Conservation (phyloP, 352 stramenopile species). For the Globisporangium orthogonon region DNA sequence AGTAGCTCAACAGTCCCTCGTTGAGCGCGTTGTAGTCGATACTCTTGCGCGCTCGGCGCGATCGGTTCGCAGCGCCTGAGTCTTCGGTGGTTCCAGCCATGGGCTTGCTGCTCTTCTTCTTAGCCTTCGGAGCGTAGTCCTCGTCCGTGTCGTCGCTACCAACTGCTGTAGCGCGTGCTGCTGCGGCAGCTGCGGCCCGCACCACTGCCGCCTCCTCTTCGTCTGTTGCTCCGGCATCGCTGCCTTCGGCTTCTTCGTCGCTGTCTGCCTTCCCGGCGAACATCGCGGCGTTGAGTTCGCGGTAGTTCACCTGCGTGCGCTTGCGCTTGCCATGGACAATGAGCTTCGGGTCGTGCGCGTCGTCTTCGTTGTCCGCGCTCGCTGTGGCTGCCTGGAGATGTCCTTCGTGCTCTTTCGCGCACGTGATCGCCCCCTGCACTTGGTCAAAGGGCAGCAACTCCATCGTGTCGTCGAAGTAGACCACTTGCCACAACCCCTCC, state of each 20-base stretch:
- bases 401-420: conserved; percentile 15
- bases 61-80: conserved; percentile 2
- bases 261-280: conserved; percentile 61
- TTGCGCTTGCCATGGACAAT: conserved; percentile 76
- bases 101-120: background rate
- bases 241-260: conserved; percentile 38
- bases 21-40: conserved; percentile 65
- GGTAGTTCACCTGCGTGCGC: conserved; percentile 74
- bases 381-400: background rate
- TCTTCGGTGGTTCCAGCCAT: background rate
- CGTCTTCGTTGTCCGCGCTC: background rate
- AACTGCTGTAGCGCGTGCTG: conserved; percentile 12
- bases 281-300: conserved; percentile 69
- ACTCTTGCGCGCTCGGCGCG: conserved; percentile 19
- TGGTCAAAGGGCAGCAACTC: conserved; percentile 27
- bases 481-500: conserved; percentile 35
- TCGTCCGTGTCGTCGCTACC: conserved; percentile 6
- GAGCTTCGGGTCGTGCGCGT: conserved; percentile 25
- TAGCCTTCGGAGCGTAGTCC: conserved; percentile 6
- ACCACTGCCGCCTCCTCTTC: conserved; percentile 1
- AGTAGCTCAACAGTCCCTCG: conserved; percentile 32
- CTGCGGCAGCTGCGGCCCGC: background rate
- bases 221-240: conserved; percentile 17
- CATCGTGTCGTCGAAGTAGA: conserved; percentile 50
- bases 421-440: conserved; percentile 22